Evolutionary conservation across 2,329 filamentous ascomycete species (phyloP).

Genomic region (Epicoccum sorghinum): DNA sequence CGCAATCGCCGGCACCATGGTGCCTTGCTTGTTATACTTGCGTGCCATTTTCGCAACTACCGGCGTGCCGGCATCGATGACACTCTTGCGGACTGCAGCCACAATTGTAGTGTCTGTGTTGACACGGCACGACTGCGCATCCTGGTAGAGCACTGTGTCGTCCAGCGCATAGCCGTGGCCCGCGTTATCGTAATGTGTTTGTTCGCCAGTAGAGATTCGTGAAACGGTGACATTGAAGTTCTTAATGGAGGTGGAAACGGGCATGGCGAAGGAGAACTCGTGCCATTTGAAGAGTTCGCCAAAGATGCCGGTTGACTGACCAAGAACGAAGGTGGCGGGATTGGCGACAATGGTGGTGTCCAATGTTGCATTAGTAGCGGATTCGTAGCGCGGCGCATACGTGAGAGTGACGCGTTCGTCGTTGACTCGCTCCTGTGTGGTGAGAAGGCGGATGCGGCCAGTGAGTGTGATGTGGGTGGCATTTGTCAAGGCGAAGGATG

Average conservation of each 20-base stretch:
- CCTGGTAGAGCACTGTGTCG: conserved; percentile 8
- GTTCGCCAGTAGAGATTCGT: conserved; percentile 4
- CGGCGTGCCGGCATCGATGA: background rate
- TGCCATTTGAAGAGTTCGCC: conserved; percentile 13
- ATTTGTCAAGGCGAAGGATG: conserved; percentile 11
- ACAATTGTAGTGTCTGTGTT: conserved; percentile 1
- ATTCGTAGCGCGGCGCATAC: background rate
- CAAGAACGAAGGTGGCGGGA: conserved; percentile 1
- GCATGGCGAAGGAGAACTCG: conserved; percentile 9
- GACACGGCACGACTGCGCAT: conserved; percentile 7
- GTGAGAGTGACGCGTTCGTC: conserved; percentile 9
- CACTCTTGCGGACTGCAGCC: conserved; percentile 9
- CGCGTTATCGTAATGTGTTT: conserved; percentile 7
- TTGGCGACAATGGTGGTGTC: conserved; percentile 1
- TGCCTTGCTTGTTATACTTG: conserved; percentile 5
- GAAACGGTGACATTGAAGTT: conserved; percentile 8
- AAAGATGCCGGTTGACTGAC: conserved; percentile 3
- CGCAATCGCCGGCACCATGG: conserved; percentile 2
- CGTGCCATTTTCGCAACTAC: conserved; percentile 5
- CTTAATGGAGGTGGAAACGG: conserved; percentile 3
- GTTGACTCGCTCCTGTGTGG: background rate
- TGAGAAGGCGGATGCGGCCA: conserved; percentile 26
- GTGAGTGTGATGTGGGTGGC: conserved; percentile 21
- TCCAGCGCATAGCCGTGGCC: conserved; percentile 7
- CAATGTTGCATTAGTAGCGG: conserved; percentile 3